Evolutionary conservation across 2,329 filamentous ascomycete species (phyloP).

Genomic region (Diaporthe caulivora): DNA sequence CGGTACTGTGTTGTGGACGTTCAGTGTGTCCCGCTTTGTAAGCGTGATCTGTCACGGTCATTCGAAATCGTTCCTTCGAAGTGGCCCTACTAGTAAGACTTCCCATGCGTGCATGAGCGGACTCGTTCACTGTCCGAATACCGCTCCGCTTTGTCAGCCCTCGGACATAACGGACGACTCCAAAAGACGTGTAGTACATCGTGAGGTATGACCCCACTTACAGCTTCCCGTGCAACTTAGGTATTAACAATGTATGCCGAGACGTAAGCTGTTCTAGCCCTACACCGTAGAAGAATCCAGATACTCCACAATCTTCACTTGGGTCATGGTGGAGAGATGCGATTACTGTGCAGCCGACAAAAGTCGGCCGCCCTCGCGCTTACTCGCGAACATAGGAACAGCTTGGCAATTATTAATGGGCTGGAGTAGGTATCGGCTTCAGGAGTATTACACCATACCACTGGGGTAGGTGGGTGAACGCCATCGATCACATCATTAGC

Average conservation of each 20-base stretch:
- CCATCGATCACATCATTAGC: neutral
- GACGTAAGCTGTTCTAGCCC: neutral
- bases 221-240: neutral
- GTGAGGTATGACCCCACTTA: no score
- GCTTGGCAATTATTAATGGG: conserved; percentile 5
- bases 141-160: conserved; percentile 17
- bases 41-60: neutral
- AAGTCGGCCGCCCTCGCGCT: neutral
- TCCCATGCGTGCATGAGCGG: neutral
- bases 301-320: neutral
- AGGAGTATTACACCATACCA: neutral
- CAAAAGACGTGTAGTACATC: neutral
- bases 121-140: neutral
- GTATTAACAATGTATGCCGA: neutral
- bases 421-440: neutral
- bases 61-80: neutral
- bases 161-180: neutral
- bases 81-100: neutral
- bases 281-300: neutral
- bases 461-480: neutral
- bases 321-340: neutral
- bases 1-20: no score
- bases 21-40: neutral
- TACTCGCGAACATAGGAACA: neutral
- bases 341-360: neutral